These are phyloP conservation scores for Gillenia trifoliata DNA, from an alignment of 306 rosid genomes.

Conservation along the genomic window DNA sequence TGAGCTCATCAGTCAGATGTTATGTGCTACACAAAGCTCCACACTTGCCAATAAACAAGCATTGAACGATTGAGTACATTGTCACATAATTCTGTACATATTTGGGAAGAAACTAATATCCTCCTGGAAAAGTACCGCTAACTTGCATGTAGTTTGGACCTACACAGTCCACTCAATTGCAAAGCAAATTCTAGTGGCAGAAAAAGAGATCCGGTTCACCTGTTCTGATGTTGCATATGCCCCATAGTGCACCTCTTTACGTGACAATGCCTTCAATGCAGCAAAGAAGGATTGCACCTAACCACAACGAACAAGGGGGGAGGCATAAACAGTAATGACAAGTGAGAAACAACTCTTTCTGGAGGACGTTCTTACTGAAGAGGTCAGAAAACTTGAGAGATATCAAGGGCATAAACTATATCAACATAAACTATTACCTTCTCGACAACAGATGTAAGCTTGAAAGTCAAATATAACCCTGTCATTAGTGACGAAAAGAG, in stretches of 20 bases:
- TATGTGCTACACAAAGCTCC: neutral
- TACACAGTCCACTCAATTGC: neutral
- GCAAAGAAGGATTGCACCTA: constrained; percentile 94
- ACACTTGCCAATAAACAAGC: neutral
- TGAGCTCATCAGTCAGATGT: neutral
- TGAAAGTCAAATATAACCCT: constrained; percentile 89
- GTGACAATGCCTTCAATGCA: constrained; percentile 81
- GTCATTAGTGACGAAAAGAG: constrained; percentile 93
- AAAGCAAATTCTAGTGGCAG: neutral
- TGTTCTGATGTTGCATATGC: constrained; percentile 95
- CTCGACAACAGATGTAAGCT: constrained; percentile 94
- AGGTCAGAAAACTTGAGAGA: neutral
- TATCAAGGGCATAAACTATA: neutral
- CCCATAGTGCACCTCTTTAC: constrained; percentile 98
- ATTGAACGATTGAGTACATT: neutral
- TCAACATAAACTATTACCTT: constrained; percentile 43
- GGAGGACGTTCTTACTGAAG: neutral
- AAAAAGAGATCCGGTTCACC: constrained; percentile 38
- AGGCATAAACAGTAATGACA: neutral
- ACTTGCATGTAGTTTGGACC: neutral
- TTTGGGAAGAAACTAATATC: neutral
- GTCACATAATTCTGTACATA: neutral
- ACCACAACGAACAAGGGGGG: constrained; percentile 10
- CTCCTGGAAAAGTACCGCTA: neutral
- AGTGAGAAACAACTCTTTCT: constrained; percentile 5